Evolutionary conservation across 495 filamentous ascomycete genomes (phyloP), one percentile per base, ranked within the genome.

Genomic region (Parachaetomium inaequale): DNA sequence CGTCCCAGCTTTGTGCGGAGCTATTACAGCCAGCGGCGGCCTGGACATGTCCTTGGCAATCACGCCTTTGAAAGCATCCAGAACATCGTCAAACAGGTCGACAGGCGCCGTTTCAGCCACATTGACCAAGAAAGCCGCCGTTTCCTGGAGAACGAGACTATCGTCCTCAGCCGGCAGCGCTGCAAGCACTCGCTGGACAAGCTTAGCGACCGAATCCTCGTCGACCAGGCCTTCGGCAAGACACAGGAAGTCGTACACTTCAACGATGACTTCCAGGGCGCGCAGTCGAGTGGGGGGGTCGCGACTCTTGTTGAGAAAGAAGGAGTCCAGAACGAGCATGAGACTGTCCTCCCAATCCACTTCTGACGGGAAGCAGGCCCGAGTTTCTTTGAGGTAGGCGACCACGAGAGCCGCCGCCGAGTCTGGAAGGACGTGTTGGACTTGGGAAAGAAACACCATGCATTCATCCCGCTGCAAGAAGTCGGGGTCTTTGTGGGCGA

Each of bases 321-420:
- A 88, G 12, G 82, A 79, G 28, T 83, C 77, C 52, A 92, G 76
- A 2, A 94, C 75, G 8, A 80, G 75, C 26, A 74, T 80, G 26
- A 87, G 82, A 63, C 90, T 87, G 6, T 75, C 74, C 32, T 87
- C 76, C 87, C 90, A 96, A 10, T 82, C 71, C 15, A 76, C 70
- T 68, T 86, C 85, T 5, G 86, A 90, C 26, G 90, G 91, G 59
- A 85, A 88, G 63, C 88, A 90, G 58, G 85, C 85, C 29, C 84
- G 76, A 57, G 84, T 81, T 62, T 87, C 79, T 31, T 75, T 76
- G 61, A 84, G 86, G 63, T 87, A 78, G 14, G 83, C 78, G 40
- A 89, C 78, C 26, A 89, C 74, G 8, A 84, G 68, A 32, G 78
- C 76, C 2, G 82, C 85, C 14, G 82, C 79, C 4, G 83, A 81